A percentile compares a stretch with the other conserved stretches of the same genome.
Conservation (phyloP, 805 yeast genomes). For the Teunomyces panamensis region DNA sequence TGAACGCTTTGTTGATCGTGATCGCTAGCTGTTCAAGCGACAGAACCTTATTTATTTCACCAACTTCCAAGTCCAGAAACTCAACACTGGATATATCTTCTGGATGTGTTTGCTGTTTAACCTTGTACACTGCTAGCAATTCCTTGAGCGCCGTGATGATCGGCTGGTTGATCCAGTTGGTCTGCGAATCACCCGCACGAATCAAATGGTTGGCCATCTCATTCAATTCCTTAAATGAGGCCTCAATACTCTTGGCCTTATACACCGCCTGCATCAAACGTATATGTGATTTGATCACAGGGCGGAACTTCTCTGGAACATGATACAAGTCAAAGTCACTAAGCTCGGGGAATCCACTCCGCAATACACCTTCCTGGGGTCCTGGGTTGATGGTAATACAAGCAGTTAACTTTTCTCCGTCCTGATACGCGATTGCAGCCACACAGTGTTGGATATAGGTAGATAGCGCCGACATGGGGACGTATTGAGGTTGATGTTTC, state of each 20-base stretch:
- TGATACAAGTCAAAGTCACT: constrained; percentile 39
- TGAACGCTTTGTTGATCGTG: constrained; percentile 69
- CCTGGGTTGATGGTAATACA: constrained; percentile 38
- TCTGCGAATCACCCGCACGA: constrained; percentile 51
- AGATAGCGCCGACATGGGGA: constrained; percentile 1
- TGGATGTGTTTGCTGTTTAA: constrained; percentile 27
- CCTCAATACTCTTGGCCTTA: constrained; percentile 28
- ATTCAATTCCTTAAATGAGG: constrained; percentile 32
- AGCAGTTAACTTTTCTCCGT: constrained; percentile 15
- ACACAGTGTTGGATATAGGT: constrained; percentile 21
- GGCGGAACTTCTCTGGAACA: constrained; percentile 36
- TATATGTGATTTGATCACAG: constrained; percentile 31
- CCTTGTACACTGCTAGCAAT: constrained; percentile 39
- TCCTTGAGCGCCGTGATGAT: constrained; percentile 40
- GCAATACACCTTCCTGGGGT: constrained; percentile 23
- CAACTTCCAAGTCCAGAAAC: constrained; percentile 16
- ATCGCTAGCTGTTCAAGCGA: constrained; percentile 55
- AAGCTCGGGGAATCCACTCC: constrained; percentile 34
- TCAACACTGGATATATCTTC: constrained; percentile 14
- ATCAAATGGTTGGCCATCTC: constrained; percentile 46
- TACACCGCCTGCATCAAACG: constrained; percentile 34
- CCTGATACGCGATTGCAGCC: constrained; percentile 16
- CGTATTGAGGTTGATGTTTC: neutral
- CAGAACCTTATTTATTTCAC: constrained; percentile 14
- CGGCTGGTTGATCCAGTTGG: constrained; percentile 50